Evolutionary conservation across 2,329 filamentous ascomycete species (phyloP).

Genomic region (Pseudogymnoascus sp.): DNA sequence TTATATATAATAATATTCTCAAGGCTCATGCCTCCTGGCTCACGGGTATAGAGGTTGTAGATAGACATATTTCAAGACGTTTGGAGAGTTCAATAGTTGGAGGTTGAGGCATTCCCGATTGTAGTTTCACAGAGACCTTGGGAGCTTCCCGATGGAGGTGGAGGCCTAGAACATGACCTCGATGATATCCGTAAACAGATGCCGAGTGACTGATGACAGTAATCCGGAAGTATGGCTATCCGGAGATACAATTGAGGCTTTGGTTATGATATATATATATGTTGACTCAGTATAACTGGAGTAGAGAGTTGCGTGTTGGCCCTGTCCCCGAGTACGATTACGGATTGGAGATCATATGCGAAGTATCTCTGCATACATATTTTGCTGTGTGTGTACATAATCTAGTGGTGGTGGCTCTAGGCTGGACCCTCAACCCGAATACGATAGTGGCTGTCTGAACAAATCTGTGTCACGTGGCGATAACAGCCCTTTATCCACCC

Average conservation of each 20-base stretch:
- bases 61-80: neutral
- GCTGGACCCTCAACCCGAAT: neutral
- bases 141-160: neutral
- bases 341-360: slow-evolving; percentile 5
- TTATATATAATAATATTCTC: neutral
- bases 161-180: neutral
- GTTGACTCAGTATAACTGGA: neutral
- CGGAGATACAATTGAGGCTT: neutral
- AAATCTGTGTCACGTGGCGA: neutral
- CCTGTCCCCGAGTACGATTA: neutral
- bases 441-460: neutral
- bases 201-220: neutral
- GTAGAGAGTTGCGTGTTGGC: neutral
- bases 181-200: neutral
- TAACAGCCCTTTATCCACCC: neutral
- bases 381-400: neutral
- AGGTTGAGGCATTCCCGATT: neutral
- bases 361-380: neutral
- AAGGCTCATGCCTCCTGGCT: neutral
- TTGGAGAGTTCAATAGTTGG: neutral
- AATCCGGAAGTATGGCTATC: neutral
- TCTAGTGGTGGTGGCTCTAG: neutral
- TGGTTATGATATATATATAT: neutral
- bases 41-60: neutral
- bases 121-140: neutral